Conservation (phyloP, 495 filamentous ascomycete species). For the Daldinia caldariorum region DNA sequence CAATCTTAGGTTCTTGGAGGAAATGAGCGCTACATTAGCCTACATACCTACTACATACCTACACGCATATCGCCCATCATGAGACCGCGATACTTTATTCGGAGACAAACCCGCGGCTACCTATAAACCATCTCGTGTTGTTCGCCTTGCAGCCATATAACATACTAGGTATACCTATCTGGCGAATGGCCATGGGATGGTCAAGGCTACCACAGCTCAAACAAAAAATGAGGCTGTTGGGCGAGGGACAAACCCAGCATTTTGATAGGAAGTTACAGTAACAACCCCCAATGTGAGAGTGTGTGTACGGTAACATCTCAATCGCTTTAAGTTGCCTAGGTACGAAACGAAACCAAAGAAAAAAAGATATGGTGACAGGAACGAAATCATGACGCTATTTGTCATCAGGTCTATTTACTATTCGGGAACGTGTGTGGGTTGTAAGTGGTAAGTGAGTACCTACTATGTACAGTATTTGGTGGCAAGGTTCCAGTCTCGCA, state of each 20-base stretch:
- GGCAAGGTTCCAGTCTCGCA: constrained; percentile 42
- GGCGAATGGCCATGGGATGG: constrained; percentile 30
- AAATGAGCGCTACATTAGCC: constrained; percentile 26
- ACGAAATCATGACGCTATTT: constrained; percentile 29
- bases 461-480: constrained; percentile 12
- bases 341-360: background rate
- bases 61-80: background rate
- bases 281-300: constrained; percentile 37
- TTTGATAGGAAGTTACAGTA: constrained; percentile 31
- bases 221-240: constrained; percentile 45
- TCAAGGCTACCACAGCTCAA: constrained; percentile 42
- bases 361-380: background rate
- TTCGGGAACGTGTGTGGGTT: constrained; percentile 9
- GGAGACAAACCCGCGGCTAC: constrained; percentile 21
- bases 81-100: constrained; percentile 21
- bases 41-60: background rate
- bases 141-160: constrained; percentile 33
- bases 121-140: constrained; percentile 16
- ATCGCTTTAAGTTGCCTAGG: constrained; percentile 42
- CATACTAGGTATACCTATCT: background rate
- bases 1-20: constrained; percentile 20
- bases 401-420: constrained; percentile 21
- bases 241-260: constrained; percentile 33
- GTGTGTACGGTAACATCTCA: constrained; percentile 43
- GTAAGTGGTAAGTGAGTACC: background rate